phyloP scores from a whole-genome alignment of 805 yeast genomes.

The Candida maltosa region DNA sequence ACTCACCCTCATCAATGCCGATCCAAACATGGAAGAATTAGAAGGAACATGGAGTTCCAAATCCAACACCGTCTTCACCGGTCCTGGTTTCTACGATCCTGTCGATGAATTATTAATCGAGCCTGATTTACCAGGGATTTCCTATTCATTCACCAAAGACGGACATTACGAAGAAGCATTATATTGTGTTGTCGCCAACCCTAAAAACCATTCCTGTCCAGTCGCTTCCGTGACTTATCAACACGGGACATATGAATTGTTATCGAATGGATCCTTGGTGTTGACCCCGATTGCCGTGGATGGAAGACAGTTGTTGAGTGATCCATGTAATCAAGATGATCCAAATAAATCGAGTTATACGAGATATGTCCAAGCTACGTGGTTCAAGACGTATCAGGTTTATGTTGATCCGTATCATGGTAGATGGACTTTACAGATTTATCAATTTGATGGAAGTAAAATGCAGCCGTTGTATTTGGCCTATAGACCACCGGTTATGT shows the following conservation, averaged over 20 bases:
- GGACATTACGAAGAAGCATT: conserved; percentile 89
- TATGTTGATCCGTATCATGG: conserved; percentile 80
- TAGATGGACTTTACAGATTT: conserved; percentile 68
- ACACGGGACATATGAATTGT: conserved; percentile 76
- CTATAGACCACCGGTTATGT: conserved; percentile 92
- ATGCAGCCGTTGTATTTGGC: conserved; percentile 89
- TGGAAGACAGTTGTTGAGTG: conserved; percentile 86
- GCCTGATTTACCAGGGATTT: conserved; percentile 93
- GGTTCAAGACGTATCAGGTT: conserved; percentile 56
- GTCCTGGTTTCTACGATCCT: conserved; percentile 95
- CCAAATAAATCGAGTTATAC: conserved; percentile 51
- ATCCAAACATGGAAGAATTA: conserved; percentile 42
- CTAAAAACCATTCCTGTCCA: conserved; percentile 78
- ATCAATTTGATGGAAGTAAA: conserved; percentile 73
- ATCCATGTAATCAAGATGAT: conserved; percentile 69
- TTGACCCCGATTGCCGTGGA: conserved; percentile 79
- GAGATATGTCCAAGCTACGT: conserved; percentile 68
- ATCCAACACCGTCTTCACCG: conserved; percentile 91
- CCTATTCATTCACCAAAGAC: conserved; percentile 89
- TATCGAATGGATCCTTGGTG: conserved; percentile 62
- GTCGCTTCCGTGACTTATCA: conserved; percentile 79
- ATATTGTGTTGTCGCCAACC: conserved; percentile 71
- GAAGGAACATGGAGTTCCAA: conserved; percentile 96
- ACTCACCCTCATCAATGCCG: conserved; percentile 17
- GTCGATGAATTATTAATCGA: conserved; percentile 91